phyloP scores from a whole-genome alignment of 345 rosid species.

The Eucalyptus tenuipes region DNA sequence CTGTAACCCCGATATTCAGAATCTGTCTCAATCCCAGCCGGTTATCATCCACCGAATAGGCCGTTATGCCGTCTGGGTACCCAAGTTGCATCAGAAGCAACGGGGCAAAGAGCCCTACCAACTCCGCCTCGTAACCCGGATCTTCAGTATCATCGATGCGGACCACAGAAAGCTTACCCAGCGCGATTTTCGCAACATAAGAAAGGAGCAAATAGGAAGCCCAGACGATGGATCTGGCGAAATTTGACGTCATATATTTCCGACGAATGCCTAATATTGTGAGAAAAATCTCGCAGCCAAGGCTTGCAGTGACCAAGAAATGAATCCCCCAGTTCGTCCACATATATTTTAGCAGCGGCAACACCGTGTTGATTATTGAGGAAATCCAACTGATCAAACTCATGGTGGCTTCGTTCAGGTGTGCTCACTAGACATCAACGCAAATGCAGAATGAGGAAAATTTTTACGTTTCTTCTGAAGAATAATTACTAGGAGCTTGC shows the following conservation, averaged over 20 bases:
- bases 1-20: neutral
- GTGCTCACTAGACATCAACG: neutral
- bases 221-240: neutral
- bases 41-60: slow-evolving; percentile 6
- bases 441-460: neutral
- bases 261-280: neutral
- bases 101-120: slow-evolving; percentile 1
- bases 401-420: neutral
- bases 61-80: slow-evolving; percentile 3
- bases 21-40: neutral
- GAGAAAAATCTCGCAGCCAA: neutral
- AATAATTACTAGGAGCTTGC: neutral
- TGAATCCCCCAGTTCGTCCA: slow-evolving; percentile 7
- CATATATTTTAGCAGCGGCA: neutral
- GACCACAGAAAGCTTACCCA: slow-evolving; percentile 3
- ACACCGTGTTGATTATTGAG: neutral
- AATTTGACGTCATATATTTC: neutral
- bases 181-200: neutral
- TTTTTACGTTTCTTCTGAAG: neutral
- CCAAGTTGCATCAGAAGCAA: slow-evolving; percentile 4
- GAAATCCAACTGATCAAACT: neutral
- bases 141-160: neutral
- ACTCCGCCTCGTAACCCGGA: neutral
- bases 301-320: neutral
- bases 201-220: neutral